A percentile compares a stretch with the other conserved stretches of the same genome.
phyloP scores from a whole-genome alignment of 768 basidiomycete genomes.

The Aureoboletus auriporus region DNA sequence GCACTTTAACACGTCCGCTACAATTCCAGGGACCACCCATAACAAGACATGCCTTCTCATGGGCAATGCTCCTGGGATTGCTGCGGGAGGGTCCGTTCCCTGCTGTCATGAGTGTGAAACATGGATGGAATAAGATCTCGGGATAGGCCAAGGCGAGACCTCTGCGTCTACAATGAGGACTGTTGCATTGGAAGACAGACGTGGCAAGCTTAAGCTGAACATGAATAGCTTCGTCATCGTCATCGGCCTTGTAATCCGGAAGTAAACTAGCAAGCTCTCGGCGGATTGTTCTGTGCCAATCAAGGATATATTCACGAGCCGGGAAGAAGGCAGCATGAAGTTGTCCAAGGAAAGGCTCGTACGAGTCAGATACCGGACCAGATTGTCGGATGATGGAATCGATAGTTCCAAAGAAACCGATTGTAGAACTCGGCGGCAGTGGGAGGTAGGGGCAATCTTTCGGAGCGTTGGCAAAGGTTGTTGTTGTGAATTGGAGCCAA shows the following conservation, averaged over 20 bases:
- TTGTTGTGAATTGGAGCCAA: slow-evolving; percentile 22
- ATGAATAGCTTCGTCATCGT: slow-evolving; percentile 14
- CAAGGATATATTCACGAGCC: slow-evolving; percentile 15
- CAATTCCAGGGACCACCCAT: slow-evolving; percentile 26
- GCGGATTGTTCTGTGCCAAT: slow-evolving; percentile 25
- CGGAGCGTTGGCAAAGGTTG: slow-evolving; percentile 11
- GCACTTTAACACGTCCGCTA: slow-evolving; percentile 15
- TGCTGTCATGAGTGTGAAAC: slow-evolving; percentile 16
- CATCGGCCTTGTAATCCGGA: slow-evolving; percentile 14
- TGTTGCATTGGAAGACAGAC: slow-evolving; percentile 24
- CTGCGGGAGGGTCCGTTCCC: slow-evolving; percentile 8
- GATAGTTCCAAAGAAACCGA: slow-evolving; percentile 21
- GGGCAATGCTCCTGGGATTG: slow-evolving; percentile 19
- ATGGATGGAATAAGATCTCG: slow-evolving; percentile 27
- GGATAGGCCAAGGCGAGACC: slow-evolving; percentile 19
- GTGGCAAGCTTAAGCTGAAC: slow-evolving; percentile 25
- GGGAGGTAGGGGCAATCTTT: slow-evolving; percentile 18
- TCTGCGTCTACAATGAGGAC: slow-evolving; percentile 11
- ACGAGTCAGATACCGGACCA: neutral
- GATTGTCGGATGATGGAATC: slow-evolving; percentile 25
- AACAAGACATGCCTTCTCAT: slow-evolving; percentile 17
- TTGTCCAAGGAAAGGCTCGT: slow-evolving; percentile 13
- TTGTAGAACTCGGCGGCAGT: slow-evolving; percentile 24
- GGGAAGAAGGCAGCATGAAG: slow-evolving; percentile 14
- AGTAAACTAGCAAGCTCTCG: slow-evolving; percentile 28